A percentile compares a stretch with the other conserved stretches of the same genome.
Evolutionary conservation across 495 filamentous ascomycete genomes (phyloP).

Genomic region (Aspergillus nanangensis): DNA sequence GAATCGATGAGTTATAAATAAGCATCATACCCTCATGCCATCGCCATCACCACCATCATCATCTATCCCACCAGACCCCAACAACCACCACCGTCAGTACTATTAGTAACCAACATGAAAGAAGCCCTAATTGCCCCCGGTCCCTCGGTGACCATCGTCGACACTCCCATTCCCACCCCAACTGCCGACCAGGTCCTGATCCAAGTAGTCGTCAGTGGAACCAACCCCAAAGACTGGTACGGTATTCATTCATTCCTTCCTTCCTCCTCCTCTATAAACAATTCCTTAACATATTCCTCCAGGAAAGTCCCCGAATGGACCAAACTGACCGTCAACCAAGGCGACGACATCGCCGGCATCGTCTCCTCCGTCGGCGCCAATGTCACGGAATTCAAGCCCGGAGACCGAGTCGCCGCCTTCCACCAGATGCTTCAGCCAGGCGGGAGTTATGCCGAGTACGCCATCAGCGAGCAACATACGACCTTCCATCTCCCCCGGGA

Average conservation of each 20-base stretch:
- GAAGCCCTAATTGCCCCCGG: conserved; percentile 14
- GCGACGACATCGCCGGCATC: conserved; percentile 70
- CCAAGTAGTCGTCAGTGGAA: conserved; percentile 62
- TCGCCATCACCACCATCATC: too few relatives aligned
- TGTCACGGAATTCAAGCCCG: conserved; percentile 58
- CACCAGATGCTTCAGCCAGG: conserved; percentile 53
- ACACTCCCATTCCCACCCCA: conserved; percentile 48
- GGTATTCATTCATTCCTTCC: background rate
- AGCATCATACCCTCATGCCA: too few relatives aligned
- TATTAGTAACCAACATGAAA: too few relatives aligned
- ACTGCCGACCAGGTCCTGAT: conserved; percentile 63
- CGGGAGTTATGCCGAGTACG: conserved; percentile 69
- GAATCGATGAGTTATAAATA: too few relatives aligned
- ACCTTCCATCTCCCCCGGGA: conserved; percentile 65
- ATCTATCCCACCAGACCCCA: too few relatives aligned
- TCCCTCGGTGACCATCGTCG: conserved; percentile 8
- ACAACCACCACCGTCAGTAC: too few relatives aligned
- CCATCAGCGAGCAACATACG: conserved; percentile 56
- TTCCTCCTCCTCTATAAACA: background rate
- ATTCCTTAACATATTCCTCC: too few relatives aligned
- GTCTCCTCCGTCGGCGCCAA: conserved; percentile 56
- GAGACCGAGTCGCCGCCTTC: conserved; percentile 70
- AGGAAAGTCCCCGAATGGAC: conserved; percentile 40
- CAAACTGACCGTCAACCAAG: conserved; percentile 42
- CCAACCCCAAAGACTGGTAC: conserved; percentile 74